A percentile compares a stretch with the other conserved stretches of the same genome.
Evolutionary conservation across 352 stramenopile species (phyloP).

Genomic region (Phytophthora pini): DNA sequence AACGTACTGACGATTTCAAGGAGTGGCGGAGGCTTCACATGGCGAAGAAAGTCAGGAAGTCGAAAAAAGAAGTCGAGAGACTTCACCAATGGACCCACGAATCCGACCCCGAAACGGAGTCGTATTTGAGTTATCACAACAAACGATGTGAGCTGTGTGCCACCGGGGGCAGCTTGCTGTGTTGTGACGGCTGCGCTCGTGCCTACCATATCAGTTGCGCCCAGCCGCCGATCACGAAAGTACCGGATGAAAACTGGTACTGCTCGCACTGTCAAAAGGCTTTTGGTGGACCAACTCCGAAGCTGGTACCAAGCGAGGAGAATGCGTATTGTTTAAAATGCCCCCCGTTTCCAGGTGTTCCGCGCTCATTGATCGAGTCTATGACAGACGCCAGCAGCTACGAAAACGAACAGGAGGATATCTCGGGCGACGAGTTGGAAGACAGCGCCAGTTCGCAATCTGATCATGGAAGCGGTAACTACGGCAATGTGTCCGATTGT

Average conservation of each 20-base stretch:
- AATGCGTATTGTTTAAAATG: constrained; percentile 32
- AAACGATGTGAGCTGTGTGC: constrained; percentile 70
- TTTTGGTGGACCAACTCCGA: constrained; percentile 29
- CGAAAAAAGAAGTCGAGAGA: constrained; percentile 57
- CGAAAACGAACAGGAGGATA: constrained; percentile 14
- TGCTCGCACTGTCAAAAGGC: constrained; percentile 46
- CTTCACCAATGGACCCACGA: constrained; percentile 50
- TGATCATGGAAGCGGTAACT: constrained; percentile 11
- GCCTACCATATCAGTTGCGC: constrained; percentile 79
- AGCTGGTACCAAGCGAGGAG: constrained; percentile 28
- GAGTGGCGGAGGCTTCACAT: constrained; percentile 51
- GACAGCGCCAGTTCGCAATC: constrained; percentile 3
- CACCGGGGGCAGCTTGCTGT: constrained; percentile 68
- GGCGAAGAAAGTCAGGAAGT: constrained; percentile 57
- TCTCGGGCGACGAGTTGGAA: constrained; percentile 20
- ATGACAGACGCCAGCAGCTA: constrained; percentile 23
- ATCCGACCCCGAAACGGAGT: constrained; percentile 36
- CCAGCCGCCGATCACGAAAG: constrained; percentile 62
- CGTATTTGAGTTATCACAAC: constrained; percentile 61
- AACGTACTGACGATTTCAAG: constrained; percentile 57
- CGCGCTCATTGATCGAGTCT: constrained; percentile 16
- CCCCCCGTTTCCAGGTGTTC: constrained; percentile 5
- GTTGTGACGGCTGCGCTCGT: constrained; percentile 72
- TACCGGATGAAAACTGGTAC: constrained; percentile 61
- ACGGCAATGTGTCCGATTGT: constrained; percentile 12